A percentile compares a stretch with the other conserved stretches of the same genome.
These are phyloP conservation scores for Alternaria sp. DNA, from an alignment of 2,329 filamentous ascomycete genomes.

Conservation along the genomic window DNA sequence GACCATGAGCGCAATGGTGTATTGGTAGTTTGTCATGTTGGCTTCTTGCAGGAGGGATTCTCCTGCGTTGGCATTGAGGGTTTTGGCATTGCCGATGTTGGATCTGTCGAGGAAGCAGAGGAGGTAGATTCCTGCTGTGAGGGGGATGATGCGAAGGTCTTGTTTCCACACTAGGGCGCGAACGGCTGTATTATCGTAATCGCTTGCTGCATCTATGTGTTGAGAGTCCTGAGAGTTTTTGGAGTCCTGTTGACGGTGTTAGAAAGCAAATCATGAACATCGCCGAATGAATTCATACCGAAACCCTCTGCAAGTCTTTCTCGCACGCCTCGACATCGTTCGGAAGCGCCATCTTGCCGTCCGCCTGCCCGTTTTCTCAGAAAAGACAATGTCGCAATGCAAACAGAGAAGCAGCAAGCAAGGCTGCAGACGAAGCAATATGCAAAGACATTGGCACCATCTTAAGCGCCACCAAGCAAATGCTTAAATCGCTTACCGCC, in stretches of 20 bases:
- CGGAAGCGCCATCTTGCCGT: neutral
- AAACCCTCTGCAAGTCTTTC: neutral
- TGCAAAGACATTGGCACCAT: neutral
- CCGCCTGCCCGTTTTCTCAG: neutral
- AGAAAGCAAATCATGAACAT: neutral
- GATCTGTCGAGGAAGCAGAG: slow-evolving; percentile 68
- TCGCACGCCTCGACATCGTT: neutral
- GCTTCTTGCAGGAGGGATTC: slow-evolving; percentile 69
- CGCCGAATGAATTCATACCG: neutral
- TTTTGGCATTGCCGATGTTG: slow-evolving; percentile 65
- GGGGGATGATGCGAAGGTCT: slow-evolving; percentile 67
- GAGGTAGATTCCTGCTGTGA: slow-evolving; percentile 69
- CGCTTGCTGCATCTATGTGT: neutral
- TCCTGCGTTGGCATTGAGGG: slow-evolving; percentile 65
- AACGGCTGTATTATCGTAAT: neutral
- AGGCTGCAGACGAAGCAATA: neutral
- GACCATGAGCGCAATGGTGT: slow-evolving; percentile 34
- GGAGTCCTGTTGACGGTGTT: neutral
- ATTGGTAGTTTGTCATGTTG: slow-evolving; percentile 66
- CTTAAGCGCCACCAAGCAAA: slow-evolving; percentile 6
- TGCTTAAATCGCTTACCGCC: slow-evolving; percentile 1
- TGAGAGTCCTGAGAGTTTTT: neutral
- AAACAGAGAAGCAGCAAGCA: neutral
- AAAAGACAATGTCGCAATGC: neutral
- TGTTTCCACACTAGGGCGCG: slow-evolving; percentile 37